Conservation (phyloP, 106 monocot species). For the Allium fistulosum region DNA sequence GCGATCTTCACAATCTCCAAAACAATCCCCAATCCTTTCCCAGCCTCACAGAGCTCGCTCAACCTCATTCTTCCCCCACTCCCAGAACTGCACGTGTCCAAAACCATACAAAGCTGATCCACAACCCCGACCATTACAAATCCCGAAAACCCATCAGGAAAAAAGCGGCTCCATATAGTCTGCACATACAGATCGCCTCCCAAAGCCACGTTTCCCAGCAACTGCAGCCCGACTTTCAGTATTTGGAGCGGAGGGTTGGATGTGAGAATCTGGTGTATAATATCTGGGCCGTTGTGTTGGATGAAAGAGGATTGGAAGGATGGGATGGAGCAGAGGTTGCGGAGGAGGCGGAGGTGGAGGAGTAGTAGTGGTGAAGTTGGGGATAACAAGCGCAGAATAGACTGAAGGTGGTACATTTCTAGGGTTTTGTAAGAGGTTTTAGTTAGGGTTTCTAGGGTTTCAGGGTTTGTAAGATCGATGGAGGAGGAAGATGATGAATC, state of each 20-base stretch:
- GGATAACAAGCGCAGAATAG: conserved; percentile 35
- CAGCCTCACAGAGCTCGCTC: conserved; percentile 30
- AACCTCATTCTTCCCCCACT: conserved; percentile 29
- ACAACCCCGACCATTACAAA: conserved; percentile 32
- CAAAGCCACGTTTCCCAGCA: conserved; percentile 53
- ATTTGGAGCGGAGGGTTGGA: conserved; percentile 12
- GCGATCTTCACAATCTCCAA: conserved; percentile 41
- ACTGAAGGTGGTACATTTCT: conserved; percentile 21
- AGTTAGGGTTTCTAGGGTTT: conserved; percentile 29
- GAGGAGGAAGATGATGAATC: too few relatives aligned
- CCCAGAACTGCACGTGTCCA: conserved; percentile 53
- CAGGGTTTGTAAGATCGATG: neutral
- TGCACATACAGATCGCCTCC: conserved; percentile 47
- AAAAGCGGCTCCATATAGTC: conserved; percentile 45
- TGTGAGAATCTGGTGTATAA: conserved; percentile 21
- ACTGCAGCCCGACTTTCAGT: conserved; percentile 47
- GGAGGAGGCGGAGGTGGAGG: conserved; percentile 48
- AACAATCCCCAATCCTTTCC: conserved; percentile 33
- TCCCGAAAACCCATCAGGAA: conserved; percentile 28
- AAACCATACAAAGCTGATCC: conserved; percentile 56
- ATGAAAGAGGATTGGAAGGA: conserved; percentile 42
- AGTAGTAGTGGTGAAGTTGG: conserved; percentile 26
- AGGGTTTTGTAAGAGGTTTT: conserved; percentile 30
- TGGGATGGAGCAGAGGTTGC: conserved; percentile 77
- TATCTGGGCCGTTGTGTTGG: conserved; percentile 20